Conservation (phyloP, 768 basidiomycete species). For the Tricholoma matsutake region DNA sequence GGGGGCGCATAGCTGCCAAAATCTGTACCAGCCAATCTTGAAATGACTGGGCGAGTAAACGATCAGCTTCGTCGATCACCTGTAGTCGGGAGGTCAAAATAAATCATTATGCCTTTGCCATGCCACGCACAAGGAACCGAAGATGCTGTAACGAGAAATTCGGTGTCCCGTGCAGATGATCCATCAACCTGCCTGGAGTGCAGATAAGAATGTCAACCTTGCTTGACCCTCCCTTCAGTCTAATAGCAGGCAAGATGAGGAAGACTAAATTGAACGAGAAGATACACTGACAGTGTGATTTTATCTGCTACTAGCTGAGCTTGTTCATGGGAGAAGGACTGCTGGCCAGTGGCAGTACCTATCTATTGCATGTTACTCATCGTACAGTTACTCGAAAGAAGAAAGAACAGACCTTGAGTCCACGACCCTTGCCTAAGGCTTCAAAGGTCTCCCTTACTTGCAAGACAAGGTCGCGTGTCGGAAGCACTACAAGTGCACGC, state of each 20-base stretch:
- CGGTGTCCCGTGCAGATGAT: slow-evolving; percentile 84
- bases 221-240: slow-evolving; percentile 81
- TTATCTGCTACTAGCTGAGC: slow-evolving; percentile 67
- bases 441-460: slow-evolving; percentile 96
- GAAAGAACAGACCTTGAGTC: slow-evolving; percentile 62
- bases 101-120: not conserved
- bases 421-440: slow-evolving; percentile 76
- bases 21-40: slow-evolving; percentile 93
- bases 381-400: not conserved
- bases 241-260: slow-evolving; percentile 23
- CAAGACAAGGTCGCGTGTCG: slow-evolving; percentile 88
- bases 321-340: slow-evolving; percentile 93
- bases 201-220: slow-evolving; percentile 93
- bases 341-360: slow-evolving; percentile 88
- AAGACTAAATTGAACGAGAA: not conserved
- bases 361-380: slow-evolving; percentile 35
- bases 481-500: slow-evolving; percentile 85
- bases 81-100: slow-evolving; percentile 24
- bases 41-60: slow-evolving; percentile 92
- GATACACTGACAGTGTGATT: slow-evolving; percentile 40
- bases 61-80: slow-evolving; percentile 98
- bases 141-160: slow-evolving; percentile 94
- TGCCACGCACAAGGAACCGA: slow-evolving; percentile 75
- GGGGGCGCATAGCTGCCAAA: slow-evolving; percentile 61
- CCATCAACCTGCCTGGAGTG: slow-evolving; percentile 93